A percentile compares a stretch with the other conserved stretches of the same genome.
Conservation (phyloP, 371 early-diverging fungal genomes). For the Mucor sp. region DNA sequence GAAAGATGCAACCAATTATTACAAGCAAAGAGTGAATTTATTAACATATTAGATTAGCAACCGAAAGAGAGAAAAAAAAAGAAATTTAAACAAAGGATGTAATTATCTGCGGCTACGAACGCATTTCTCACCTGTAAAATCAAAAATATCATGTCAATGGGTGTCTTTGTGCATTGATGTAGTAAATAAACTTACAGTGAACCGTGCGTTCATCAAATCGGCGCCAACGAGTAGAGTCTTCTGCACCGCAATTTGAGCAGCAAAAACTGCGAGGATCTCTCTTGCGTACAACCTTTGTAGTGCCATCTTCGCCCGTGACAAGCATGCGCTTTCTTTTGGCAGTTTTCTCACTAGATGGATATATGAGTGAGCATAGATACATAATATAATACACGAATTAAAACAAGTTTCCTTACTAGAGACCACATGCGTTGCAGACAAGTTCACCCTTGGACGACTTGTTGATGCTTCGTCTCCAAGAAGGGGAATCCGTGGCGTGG, state of each 20-base stretch:
- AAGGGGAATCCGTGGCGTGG: conserved; percentile 83
- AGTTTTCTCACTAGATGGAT: conserved; percentile 19
- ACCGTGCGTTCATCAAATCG: background rate
- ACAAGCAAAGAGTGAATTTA: background rate
- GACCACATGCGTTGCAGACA: conserved; percentile 96
- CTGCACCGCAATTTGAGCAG: conserved; percentile 8
- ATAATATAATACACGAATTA: background rate
- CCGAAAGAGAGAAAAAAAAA: background rate
- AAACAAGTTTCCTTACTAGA: conserved; percentile 66
- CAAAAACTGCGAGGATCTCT: conserved; percentile 9
- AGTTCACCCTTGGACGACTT: conserved; percentile 50
- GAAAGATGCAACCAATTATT: too few relatives aligned
- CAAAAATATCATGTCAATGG: too few relatives aligned
- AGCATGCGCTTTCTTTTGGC: conserved; percentile 22
- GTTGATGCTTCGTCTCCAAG: conserved; percentile 89
- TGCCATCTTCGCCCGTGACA: conserved; percentile 15
- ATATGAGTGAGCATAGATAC: background rate
- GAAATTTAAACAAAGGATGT: background rate
- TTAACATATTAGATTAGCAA: background rate
- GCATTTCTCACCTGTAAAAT: background rate
- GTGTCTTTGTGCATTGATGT: too few relatives aligned
- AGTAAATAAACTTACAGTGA: conserved; percentile 8
- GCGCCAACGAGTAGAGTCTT: conserved; percentile 30
- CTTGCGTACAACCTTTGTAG: conserved; percentile 20
- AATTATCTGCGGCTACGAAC: background rate